phyloP scores from a whole-genome alignment of 139 green algal genomes.

The Prasinococcaceae sp. region DNA sequence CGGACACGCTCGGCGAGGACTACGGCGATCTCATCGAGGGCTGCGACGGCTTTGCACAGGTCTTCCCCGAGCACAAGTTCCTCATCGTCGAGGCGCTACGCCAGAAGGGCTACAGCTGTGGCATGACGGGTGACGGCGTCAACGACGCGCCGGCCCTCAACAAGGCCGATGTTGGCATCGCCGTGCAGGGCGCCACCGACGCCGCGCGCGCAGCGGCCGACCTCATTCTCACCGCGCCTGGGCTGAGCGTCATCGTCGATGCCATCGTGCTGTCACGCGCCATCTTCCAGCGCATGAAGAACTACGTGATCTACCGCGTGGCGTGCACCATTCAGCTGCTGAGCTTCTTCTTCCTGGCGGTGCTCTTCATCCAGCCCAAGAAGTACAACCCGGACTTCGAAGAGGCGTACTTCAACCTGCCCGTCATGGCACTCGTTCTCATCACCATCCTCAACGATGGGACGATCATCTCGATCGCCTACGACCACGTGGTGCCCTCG shows the following conservation, averaged over 20 bases:
- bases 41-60: conserved; percentile 63
- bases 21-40: conserved; percentile 51
- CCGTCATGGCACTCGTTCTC: conserved; percentile 70
- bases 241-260: conserved; percentile 57
- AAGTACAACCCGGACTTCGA: conserved; percentile 24
- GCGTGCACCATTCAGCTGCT: conserved; percentile 53
- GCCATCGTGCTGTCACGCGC: conserved; percentile 51
- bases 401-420: conserved; percentile 55
- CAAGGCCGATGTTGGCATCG: conserved; percentile 68
- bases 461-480: conserved; percentile 71
- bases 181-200: conserved; percentile 61
- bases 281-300: conserved; percentile 72
- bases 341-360: conserved; percentile 73
- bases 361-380: conserved; percentile 46
- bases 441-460: conserved; percentile 87
- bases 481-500: conserved; percentile 59
- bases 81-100: conserved; percentile 59
- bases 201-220: conserved; percentile 69
- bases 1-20: conserved; percentile 46
- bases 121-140: conserved; percentile 82
- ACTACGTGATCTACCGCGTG: conserved; percentile 68
- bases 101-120: conserved; percentile 16
- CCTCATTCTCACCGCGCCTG: conserved; percentile 72
- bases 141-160: conserved; percentile 80
- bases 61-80: conserved; percentile 62